Percentiles rank a stretch among this genome's conserved stretches.
phyloP scores from a whole-genome alignment of 805 yeast species.

The Blastobotrys muscicola region DNA sequence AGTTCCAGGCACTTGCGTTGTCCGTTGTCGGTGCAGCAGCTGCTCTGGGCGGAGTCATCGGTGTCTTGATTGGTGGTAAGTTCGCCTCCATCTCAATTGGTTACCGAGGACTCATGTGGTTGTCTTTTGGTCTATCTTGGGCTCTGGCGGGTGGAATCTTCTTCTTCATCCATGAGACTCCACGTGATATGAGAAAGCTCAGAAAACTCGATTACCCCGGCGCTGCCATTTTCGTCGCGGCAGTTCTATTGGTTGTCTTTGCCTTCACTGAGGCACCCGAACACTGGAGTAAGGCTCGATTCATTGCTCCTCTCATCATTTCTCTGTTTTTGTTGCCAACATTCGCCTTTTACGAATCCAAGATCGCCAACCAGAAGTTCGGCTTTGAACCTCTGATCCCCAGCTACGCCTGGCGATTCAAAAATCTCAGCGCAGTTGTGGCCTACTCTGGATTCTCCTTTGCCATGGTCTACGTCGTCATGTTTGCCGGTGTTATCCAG shows the following conservation, averaged over 20 bases:
- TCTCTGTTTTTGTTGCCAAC: slow-evolving; percentile 28
- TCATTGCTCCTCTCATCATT: slow-evolving; percentile 34
- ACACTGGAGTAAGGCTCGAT: slow-evolving; percentile 33
- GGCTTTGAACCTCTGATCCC: slow-evolving; percentile 25
- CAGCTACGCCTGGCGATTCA: slow-evolving; percentile 19
- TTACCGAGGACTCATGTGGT: slow-evolving; percentile 32
- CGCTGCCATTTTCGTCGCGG: slow-evolving; percentile 27
- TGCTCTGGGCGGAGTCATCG: slow-evolving; percentile 32
- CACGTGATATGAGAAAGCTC: slow-evolving; percentile 16
- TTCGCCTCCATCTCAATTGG: slow-evolving; percentile 32
- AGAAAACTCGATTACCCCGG: slow-evolving; percentile 32
- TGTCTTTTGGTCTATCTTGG: slow-evolving; percentile 29
- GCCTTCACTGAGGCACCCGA: slow-evolving; percentile 41
- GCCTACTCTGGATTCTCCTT: slow-evolving; percentile 17
- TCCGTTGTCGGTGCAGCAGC: slow-evolving; percentile 22
- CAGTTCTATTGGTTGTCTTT: slow-evolving; percentile 31
- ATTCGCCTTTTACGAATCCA: slow-evolving; percentile 27
- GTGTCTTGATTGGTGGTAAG: slow-evolving; percentile 38
- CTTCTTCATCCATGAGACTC: slow-evolving; percentile 25
- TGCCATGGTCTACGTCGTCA: slow-evolving; percentile 17
- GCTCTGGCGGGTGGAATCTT: slow-evolving; percentile 18
- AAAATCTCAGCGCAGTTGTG: slow-evolving; percentile 22
- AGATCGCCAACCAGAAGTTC: background rate
- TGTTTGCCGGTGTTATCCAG: slow-evolving; percentile 23
- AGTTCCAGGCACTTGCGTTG: slow-evolving; percentile 23